A percentile compares a stretch with the other conserved stretches of the same genome.
Evolutionary conservation across 148 eudicot species (phyloP).

Genomic region (Rhododendron vialii): DNA sequence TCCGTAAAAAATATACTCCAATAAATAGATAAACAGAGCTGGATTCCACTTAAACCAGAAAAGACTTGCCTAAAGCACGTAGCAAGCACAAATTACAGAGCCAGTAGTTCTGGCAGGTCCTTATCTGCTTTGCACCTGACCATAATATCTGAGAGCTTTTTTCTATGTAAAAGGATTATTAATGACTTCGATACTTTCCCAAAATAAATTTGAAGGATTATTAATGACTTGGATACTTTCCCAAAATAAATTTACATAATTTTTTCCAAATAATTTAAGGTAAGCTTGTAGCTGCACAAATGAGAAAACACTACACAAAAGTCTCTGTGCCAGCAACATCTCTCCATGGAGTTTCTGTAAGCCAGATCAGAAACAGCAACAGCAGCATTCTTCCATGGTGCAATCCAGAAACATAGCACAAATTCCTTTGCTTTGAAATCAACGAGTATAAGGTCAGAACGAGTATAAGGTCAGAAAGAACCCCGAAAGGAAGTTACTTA

Average conservation of each 20-base stretch:
- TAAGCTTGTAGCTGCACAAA: not conserved
- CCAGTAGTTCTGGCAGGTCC: not conserved
- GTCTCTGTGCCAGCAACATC: not conserved
- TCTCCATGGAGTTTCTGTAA: not conserved
- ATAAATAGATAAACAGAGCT: not conserved
- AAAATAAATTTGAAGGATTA: not conserved
- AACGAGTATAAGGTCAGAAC: not conserved
- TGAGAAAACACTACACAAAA: not conserved
- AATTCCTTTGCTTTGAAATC: not conserved
- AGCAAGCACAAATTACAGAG: not conserved
- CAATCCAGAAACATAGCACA: not conserved
- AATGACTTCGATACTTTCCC: not conserved
- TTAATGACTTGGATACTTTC: not conserved
- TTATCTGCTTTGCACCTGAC: not conserved
- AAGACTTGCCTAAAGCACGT: not conserved
- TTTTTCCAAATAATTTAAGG: not conserved
- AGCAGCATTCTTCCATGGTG: not conserved
- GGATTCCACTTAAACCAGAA: not conserved
- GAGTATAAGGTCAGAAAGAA: not conserved
- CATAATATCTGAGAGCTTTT: not conserved
- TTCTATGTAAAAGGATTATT: not conserved
- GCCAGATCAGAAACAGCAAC: not conserved
- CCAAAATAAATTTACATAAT: not conserved
- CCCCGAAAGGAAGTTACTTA: not conserved
- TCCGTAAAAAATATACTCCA: no score